Evolutionary conservation across 1,139 yeast genomes (phyloP).

Genomic region (Magnusiomyces magnusii): DNA sequence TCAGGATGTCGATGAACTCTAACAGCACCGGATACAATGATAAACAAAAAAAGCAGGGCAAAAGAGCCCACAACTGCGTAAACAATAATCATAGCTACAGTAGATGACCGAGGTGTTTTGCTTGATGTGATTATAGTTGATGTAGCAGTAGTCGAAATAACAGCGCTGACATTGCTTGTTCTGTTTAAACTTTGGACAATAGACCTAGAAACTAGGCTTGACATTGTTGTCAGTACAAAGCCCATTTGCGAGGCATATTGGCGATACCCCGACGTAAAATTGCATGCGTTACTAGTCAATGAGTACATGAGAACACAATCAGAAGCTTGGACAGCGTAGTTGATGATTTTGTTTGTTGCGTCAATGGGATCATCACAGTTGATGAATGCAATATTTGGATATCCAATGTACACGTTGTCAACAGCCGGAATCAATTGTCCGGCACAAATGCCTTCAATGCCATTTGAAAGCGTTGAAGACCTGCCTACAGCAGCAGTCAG

Average conservation of each 20-base stretch:
- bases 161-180: slow-evolving; percentile 17
- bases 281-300: slow-evolving; percentile 23
- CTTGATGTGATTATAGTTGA: slow-evolving; percentile 11
- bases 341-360: slow-evolving; percentile 24
- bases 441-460: slow-evolving; percentile 22
- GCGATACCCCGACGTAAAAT: slow-evolving; percentile 20
- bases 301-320: slow-evolving; percentile 30
- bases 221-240: slow-evolving; percentile 27
- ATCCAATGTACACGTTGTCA: slow-evolving; percentile 16
- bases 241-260: slow-evolving; percentile 27
- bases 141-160: slow-evolving; percentile 18
- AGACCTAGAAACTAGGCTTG: slow-evolving; percentile 22
- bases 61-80: slow-evolving; percentile 31
- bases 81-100: slow-evolving; percentile 29
- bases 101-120: slow-evolving; percentile 17
- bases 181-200: slow-evolving; percentile 21
- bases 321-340: slow-evolving; percentile 23
- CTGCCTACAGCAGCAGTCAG: slow-evolving; percentile 23
- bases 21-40: slow-evolving; percentile 32
- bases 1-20: slow-evolving; percentile 35
- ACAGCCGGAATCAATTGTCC: slow-evolving; percentile 22
- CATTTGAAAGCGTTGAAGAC: slow-evolving; percentile 18
- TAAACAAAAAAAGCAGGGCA: slow-evolving; percentile 28
- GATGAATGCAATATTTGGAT: slow-evolving; percentile 26
- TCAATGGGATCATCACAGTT: slow-evolving; percentile 26